A percentile compares a stretch with the other conserved stretches of the same genome.
Conservation (phyloP, 2,329 filamentous ascomycete species). For the Aspergillus pseudoglaucus region DNA sequence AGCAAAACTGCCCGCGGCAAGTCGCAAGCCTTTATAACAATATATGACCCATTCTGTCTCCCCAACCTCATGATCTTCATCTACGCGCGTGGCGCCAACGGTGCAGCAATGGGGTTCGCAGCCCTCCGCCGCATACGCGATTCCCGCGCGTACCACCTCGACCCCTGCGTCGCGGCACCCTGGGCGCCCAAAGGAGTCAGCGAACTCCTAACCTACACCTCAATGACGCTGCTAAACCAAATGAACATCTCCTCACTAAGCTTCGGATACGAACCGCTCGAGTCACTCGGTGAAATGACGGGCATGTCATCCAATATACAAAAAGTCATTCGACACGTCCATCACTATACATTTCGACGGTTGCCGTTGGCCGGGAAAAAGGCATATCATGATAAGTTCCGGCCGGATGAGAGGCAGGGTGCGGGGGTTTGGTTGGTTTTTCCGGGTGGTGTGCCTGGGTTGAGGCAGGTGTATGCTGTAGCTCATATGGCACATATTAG, state of each 20-base stretch:
- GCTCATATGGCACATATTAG: constrained; percentile 36
- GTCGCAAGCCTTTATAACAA: constrained; percentile 36
- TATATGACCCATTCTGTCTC: constrained; percentile 36
- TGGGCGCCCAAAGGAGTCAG: constrained; percentile 31
- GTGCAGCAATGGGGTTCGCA: constrained; percentile 31
- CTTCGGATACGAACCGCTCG: constrained; percentile 34
- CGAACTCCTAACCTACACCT: constrained; percentile 31
- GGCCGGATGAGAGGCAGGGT: constrained; percentile 26
- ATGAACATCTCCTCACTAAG: constrained; percentile 29
- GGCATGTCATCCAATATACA: constrained; percentile 24
- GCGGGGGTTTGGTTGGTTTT: constrained; percentile 32
- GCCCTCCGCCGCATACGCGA: constrained; percentile 33
- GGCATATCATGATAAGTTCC: constrained; percentile 35
- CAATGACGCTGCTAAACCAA: constrained; percentile 33
- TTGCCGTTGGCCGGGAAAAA: constrained; percentile 35
- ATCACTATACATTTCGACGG: constrained; percentile 26
- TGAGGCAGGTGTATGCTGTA: constrained; percentile 27
- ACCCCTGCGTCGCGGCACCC: constrained; percentile 33
- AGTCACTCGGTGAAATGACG: constrained; percentile 24
- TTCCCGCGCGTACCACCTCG: constrained; percentile 36
- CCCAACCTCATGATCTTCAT: constrained; percentile 37
- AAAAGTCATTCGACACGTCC: constrained; percentile 23
- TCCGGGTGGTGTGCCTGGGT: constrained; percentile 24
- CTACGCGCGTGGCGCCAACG: constrained; percentile 27
- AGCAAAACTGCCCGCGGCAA: constrained; percentile 18